A percentile compares a stretch with the other conserved stretches of the same genome.
Conservation (phyloP, 2,329 filamentous ascomycete genomes). For the Exophiala dermatitidis region DNA sequence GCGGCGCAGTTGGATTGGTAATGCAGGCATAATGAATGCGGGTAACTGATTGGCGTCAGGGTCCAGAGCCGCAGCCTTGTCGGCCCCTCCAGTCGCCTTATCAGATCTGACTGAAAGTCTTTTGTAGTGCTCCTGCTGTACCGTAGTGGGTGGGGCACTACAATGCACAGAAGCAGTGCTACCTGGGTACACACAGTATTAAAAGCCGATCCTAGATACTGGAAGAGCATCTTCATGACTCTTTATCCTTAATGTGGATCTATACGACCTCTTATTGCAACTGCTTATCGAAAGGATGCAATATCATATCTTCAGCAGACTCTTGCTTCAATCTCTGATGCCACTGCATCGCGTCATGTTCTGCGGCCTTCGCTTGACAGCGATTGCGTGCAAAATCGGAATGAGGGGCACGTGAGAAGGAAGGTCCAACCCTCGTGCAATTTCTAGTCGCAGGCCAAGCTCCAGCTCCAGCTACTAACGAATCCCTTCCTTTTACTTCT, state of each 20-base stretch:
- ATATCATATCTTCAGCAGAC: not conserved
- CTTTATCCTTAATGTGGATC: not conserved
- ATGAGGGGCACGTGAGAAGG: not conserved
- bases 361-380: not conserved
- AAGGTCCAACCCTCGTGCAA: not conserved
- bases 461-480: not conserved
- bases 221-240: too few relatives aligned
- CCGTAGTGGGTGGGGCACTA: too few relatives aligned
- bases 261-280: not conserved
- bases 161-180: too few relatives aligned
- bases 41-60: conserved; percentile 2
- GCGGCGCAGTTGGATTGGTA: conserved; percentile 6
- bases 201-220: too few relatives aligned
- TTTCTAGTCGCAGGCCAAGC: not conserved
- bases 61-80: conserved; percentile 2
- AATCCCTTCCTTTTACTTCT: not conserved
- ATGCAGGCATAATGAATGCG: not conserved
- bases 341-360: not conserved
- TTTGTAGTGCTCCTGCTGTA: not conserved
- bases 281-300: not conserved
- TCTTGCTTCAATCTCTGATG: too few relatives aligned
- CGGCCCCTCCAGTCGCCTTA: not conserved
- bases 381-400: not conserved
- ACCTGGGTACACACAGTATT: too few relatives aligned
- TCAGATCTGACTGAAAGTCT: not conserved